Base-by-base conservation (phyloP, 129 eudicot genomes). In the Centrapalus pauciflorus region DNA sequence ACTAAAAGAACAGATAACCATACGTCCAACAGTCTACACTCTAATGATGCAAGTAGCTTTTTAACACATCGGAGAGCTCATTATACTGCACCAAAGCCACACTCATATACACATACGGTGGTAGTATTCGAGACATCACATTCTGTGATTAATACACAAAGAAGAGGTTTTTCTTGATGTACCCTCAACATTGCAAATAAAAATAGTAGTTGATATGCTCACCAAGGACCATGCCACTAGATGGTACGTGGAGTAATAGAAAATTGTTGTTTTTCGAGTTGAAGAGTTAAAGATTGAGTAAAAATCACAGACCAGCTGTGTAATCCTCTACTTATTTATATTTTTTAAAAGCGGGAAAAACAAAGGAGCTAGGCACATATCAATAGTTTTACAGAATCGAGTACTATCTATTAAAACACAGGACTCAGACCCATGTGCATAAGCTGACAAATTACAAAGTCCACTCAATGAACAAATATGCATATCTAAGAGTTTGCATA, bases 371-470 rank as follows among this genome's bases (percentile, higher is more conserved):
- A 54, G 9, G 10, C 7, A 33, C 13, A 25, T 14, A 28, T 9
- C 40, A 56, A 14, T 23, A 56, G 63, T 56, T 30, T 56, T 12
- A 23, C 33, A 56, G 20, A 66, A 28, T 48, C 17, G n/a, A 32
- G 29, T 5, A 17, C 25, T 46, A 26, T n/a, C 16, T 50, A 29
- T 38, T 62, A 29, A 48, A 64, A 34, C 24, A 51, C 37, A 74
- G 8, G 73, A 64, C 25, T 46, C 41, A 4, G 37, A 20, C 73
- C 73, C 35, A 64, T 35, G 38, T 56, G 19, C 69, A 58, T 28
- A 67, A 34, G 64, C 56, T 67, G 70, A 76, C 70, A 67, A 37
- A 37, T 20, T 30, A 34, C 69, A 59, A 29, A 67, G 67, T 58
- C 30, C 67, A 67, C 9, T 34, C 19, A 54, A 14, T 37, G 46